These are phyloP conservation scores for Phytophthora foliorum DNA, from an alignment of 352 stramenopile genomes.

Conservation along the genomic window DNA sequence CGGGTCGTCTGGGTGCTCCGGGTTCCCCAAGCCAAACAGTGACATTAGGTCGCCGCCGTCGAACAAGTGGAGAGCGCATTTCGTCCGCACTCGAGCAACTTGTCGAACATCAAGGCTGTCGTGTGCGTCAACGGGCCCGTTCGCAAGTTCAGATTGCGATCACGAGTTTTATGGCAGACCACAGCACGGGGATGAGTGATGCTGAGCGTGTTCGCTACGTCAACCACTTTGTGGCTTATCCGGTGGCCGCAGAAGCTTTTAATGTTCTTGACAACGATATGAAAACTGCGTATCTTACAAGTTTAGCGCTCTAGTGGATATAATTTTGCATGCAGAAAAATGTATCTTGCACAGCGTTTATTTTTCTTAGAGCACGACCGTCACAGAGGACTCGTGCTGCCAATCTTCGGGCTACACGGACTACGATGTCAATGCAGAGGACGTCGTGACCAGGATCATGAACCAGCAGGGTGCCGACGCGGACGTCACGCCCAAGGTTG, in stretches of 20 bases:
- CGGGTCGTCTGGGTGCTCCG: too few relatives aligned
- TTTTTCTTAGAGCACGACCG: too few relatives aligned
- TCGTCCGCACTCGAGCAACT: background rate
- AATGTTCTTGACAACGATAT: background rate
- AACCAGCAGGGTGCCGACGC: slow-evolving; percentile 49
- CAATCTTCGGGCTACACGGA: slow-evolving; percentile 63
- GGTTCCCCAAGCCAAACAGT: background rate
- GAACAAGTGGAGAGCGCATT: background rate
- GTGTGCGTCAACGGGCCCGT: background rate
- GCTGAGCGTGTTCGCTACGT: background rate
- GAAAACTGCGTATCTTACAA: too few relatives aligned
- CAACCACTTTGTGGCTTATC: background rate
- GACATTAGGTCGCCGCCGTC: background rate
- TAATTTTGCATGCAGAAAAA: too few relatives aligned
- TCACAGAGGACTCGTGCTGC: slow-evolving; percentile 73
- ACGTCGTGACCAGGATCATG: slow-evolving; percentile 70
- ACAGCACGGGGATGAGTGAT: background rate
- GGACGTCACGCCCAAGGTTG: slow-evolving; percentile 56
- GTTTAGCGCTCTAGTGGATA: too few relatives aligned
- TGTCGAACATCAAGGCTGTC: background rate
- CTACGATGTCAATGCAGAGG: slow-evolving; percentile 69
- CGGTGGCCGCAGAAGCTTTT: background rate
- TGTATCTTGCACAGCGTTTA: too few relatives aligned
- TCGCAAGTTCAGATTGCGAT: background rate
- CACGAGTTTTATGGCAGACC: background rate